These are phyloP conservation scores for Amanita muscaria DNA, from an alignment of 768 basidiomycete species.

Conservation along the genomic window DNA sequence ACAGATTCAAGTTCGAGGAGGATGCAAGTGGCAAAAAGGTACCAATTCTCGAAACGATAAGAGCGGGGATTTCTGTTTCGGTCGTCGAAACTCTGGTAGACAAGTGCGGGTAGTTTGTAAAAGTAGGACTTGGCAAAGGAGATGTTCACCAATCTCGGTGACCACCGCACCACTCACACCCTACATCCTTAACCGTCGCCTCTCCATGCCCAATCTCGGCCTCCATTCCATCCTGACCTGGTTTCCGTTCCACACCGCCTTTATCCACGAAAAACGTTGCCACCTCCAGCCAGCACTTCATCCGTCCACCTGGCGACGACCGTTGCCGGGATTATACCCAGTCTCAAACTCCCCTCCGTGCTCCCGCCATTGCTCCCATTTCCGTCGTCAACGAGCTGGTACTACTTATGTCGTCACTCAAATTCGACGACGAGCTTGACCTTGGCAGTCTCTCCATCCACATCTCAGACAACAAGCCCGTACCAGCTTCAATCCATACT, in stretches of 20 bases:
- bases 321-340: not conserved
- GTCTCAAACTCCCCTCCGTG: slow-evolving; percentile 3
- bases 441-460: not conserved
- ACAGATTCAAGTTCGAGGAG: no score
- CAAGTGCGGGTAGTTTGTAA: no score
- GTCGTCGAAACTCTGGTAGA: no score
- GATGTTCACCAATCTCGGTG: no score
- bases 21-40: no score
- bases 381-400: not conserved
- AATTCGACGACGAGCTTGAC: not conserved
- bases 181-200: no score
- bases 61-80: no score
- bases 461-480: not conserved
- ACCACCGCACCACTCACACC: no score
- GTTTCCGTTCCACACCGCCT: not conserved
- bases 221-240: no score
- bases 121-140: no score
- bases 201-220: no score
- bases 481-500: slow-evolving; percentile 10
- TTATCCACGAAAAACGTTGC: not conserved
- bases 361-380: not conserved
- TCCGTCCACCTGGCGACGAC: slow-evolving; percentile 65
- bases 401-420: slow-evolving; percentile 2
- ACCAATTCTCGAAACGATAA: no score
- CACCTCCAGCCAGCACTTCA: slow-evolving; percentile 50